Percentiles rank a stretch among this genome's conserved stretches.
These are phyloP conservation scores for Xylariaceae sp. DNA, from an alignment of 2,329 filamentous ascomycete species.

Conservation along the genomic window DNA sequence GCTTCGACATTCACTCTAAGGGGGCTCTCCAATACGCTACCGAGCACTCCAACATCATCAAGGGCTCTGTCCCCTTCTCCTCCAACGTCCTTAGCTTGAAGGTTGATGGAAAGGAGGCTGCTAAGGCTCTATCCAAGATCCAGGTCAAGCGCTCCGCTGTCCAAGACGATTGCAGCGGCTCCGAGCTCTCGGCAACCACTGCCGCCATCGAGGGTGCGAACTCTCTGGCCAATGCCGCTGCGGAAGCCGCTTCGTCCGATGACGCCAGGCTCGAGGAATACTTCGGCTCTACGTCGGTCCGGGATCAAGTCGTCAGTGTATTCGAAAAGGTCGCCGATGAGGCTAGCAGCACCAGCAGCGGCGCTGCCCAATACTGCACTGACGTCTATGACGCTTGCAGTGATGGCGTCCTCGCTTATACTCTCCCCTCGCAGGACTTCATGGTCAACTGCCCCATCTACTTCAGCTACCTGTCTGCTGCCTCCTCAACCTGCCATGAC, in stretches of 20 bases:
- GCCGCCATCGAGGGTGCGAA: conserved; percentile 52
- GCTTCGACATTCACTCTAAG: conserved; percentile 50
- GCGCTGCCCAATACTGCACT: conserved; percentile 52
- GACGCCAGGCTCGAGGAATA: conserved; percentile 61
- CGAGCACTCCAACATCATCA: conserved; percentile 47
- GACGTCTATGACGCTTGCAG: conserved; percentile 53
- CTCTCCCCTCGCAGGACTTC: conserved; percentile 48
- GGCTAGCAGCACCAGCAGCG: conserved; percentile 46
- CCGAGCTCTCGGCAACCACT: conserved; percentile 40
- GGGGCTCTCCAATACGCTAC: conserved; percentile 56
- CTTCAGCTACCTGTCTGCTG: conserved; percentile 50
- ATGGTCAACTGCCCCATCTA: conserved; percentile 61
- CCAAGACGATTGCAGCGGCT: conserved; percentile 48
- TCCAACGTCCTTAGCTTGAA: conserved; percentile 56
- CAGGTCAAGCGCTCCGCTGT: conserved; percentile 43
- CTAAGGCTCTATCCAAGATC: conserved; percentile 45
- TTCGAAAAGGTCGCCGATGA: conserved; percentile 44
- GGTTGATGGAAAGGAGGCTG: conserved; percentile 53
- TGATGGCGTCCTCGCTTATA: conserved; percentile 55
- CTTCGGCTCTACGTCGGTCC: conserved; percentile 46
- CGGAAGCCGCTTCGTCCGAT: conserved; percentile 54
- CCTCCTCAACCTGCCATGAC: conserved; percentile 51
- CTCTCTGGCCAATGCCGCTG: conserved; percentile 42
- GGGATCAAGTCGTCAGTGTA: conserved; percentile 41
- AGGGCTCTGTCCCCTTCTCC: conserved; percentile 51